phyloP scores from a whole-genome alignment of 768 basidiomycete genomes.

The Pulveroboletus sp. region DNA sequence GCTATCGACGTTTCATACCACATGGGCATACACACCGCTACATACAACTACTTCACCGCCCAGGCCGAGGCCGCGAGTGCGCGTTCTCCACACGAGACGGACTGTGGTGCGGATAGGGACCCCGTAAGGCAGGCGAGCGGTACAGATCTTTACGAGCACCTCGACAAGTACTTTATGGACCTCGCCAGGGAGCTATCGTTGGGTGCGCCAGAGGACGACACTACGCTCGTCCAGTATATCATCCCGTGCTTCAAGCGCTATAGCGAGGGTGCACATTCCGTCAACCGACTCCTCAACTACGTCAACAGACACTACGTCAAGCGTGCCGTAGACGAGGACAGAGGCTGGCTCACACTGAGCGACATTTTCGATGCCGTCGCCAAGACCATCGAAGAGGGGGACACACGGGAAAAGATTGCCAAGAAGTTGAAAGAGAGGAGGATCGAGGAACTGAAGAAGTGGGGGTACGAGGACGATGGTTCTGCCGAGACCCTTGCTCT shows the following conservation, averaged over 20 bases:
- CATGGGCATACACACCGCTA: constrained; percentile 75
- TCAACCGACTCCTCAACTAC: constrained; percentile 72
- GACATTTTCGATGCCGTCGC: constrained; percentile 62
- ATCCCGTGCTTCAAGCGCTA: constrained; percentile 69
- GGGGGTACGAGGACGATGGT: constrained; percentile 59
- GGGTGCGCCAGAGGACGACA: constrained; percentile 62
- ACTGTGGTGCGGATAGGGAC: constrained; percentile 25
- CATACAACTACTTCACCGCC: constrained; percentile 74
- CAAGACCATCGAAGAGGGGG: constrained; percentile 45
- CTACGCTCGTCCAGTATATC: constrained; percentile 63
- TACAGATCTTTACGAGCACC: constrained; percentile 65
- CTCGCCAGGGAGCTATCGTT: constrained; percentile 57
- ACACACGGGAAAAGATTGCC: constrained; percentile 58
- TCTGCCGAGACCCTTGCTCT: constrained; percentile 43
- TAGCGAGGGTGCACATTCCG: constrained; percentile 59
- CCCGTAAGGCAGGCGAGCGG: constrained; percentile 40
- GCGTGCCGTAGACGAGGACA: constrained; percentile 73
- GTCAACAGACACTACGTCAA: constrained; percentile 69
- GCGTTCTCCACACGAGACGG: constrained; percentile 6
- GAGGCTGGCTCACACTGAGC: constrained; percentile 66
- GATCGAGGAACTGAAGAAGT: constrained; percentile 60
- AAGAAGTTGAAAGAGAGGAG: constrained; percentile 54
- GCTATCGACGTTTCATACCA: constrained; percentile 68
- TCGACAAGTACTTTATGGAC: constrained; percentile 67
- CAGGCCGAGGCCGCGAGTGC: constrained; percentile 45